phyloP scores from a whole-genome alignment of 768 basidiomycete genomes.

The Mycena kentingensis region DNA sequence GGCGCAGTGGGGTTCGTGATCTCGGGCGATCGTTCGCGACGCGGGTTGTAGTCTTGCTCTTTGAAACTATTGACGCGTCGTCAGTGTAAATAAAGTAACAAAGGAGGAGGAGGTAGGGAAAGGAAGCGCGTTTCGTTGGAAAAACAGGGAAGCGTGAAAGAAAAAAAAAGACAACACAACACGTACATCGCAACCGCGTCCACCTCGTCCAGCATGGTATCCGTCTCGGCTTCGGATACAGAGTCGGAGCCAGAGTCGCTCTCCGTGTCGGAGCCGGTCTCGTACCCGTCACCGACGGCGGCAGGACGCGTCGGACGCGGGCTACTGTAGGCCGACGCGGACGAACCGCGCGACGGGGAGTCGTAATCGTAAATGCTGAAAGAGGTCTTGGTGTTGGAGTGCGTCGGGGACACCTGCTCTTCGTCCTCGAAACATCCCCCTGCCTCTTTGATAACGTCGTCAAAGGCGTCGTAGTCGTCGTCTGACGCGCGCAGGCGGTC shows the following conservation, averaged over 20 bases:
- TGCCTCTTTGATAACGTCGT: conserved; percentile 13
- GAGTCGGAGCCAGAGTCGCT: conserved; percentile 21
- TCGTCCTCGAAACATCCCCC: conserved; percentile 16
- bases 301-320: too few relatives aligned
- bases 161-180: not conserved
- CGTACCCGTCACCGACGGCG: too few relatives aligned
- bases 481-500: conserved; percentile 11
- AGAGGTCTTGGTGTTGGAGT: too few relatives aligned
- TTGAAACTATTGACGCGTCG: conserved; percentile 13
- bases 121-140: too few relatives aligned
- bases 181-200: conserved; percentile 3
- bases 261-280: conserved; percentile 20
- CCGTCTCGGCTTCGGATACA: conserved; percentile 30
- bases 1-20: conserved; percentile 7
- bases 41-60: conserved; percentile 14
- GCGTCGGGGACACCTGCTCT: too few relatives aligned
- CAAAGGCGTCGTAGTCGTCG: conserved; percentile 15
- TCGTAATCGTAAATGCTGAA: too few relatives aligned
- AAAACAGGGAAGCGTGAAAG: not conserved
- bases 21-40: conserved; percentile 10
- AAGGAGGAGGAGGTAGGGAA: too few relatives aligned
- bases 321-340: too few relatives aligned
- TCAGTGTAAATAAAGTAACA: too few relatives aligned
- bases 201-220: conserved; percentile 21
- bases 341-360: too few relatives aligned